These are phyloP conservation scores for Boletus rex-veris DNA, from an alignment of 768 basidiomycete genomes.

Conservation along the genomic window DNA sequence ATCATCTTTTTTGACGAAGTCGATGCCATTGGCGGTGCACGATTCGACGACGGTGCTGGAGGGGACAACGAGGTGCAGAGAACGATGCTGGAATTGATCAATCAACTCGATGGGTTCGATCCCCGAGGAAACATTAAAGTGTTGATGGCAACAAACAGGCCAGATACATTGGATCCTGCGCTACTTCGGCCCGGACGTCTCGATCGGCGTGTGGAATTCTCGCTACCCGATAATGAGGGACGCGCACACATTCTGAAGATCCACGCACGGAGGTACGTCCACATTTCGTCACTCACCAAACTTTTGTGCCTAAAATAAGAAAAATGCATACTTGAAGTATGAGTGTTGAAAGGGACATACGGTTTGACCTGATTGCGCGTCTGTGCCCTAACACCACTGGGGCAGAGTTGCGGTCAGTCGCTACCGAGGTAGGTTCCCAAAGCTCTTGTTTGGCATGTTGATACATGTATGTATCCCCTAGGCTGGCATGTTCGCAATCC, in stretches of 20 bases:
- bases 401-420: constrained; percentile 95
- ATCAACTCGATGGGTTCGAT: constrained; percentile 98
- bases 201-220: constrained; percentile 96
- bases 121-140: constrained; percentile 99
- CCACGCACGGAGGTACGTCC: constrained; percentile 81
- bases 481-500: constrained; percentile 99
- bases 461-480: constrained; percentile 67
- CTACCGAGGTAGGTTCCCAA: constrained; percentile 70
- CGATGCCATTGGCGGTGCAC: constrained; percentile 96
- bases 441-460: constrained; percentile 46
- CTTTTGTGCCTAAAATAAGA: neutral
- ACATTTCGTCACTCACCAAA: neutral
- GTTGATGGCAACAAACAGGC: constrained; percentile 99
- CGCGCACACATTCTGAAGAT: constrained; percentile 96
- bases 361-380: constrained; percentile 95
- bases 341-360: constrained; percentile 96
- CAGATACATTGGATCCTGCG: constrained; percentile 97
- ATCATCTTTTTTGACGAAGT: constrained; percentile 99
- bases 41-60: constrained; percentile 97
- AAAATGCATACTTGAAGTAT: constrained; percentile 51
- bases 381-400: constrained; percentile 98
- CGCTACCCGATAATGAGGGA: constrained; percentile 91
- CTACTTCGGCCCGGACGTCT: constrained; percentile 92
- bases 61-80: constrained; percentile 99
- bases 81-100: constrained; percentile 99